Evolutionary conservation across 116 monocot genomes (phyloP).

Genomic region (Papilionanthe hybrid): DNA sequence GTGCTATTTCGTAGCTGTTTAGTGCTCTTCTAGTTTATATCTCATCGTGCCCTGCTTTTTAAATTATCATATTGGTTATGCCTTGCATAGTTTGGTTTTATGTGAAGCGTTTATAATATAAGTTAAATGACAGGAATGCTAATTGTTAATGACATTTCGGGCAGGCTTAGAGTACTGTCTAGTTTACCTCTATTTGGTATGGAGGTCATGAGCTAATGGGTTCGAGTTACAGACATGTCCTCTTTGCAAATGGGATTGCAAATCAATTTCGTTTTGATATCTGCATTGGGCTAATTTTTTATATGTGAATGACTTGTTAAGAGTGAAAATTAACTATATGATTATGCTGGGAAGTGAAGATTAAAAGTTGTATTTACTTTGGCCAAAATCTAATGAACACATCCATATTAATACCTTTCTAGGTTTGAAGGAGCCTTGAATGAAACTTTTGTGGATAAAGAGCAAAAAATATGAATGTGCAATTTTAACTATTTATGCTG

Average conservation of each 20-base stretch:
- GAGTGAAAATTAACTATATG: neutral
- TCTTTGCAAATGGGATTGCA: neutral
- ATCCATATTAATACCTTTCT: neutral
- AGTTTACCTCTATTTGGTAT: neutral
- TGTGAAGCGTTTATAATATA: neutral
- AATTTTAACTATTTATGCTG: neutral
- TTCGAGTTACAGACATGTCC: neutral
- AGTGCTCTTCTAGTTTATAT: neutral
- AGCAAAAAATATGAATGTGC: neutral
- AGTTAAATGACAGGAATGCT: neutral
- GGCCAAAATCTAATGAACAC: neutral
- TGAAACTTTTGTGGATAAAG: constrained; percentile 1
- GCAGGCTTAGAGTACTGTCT: neutral
- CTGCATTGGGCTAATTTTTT: neutral
- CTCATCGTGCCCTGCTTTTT: neutral
- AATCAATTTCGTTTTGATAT: neutral
- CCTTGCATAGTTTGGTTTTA: neutral
- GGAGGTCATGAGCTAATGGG: neutral
- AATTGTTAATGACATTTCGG: neutral
- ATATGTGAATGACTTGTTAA: neutral
- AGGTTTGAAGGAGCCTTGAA: neutral
- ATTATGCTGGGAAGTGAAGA: neutral
- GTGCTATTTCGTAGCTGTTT: neutral
- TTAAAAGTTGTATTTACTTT: neutral
- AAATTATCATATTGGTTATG: neutral